Base-by-base conservation (phyloP, 306 rosid species). In the Biancaea sappan region DNA sequence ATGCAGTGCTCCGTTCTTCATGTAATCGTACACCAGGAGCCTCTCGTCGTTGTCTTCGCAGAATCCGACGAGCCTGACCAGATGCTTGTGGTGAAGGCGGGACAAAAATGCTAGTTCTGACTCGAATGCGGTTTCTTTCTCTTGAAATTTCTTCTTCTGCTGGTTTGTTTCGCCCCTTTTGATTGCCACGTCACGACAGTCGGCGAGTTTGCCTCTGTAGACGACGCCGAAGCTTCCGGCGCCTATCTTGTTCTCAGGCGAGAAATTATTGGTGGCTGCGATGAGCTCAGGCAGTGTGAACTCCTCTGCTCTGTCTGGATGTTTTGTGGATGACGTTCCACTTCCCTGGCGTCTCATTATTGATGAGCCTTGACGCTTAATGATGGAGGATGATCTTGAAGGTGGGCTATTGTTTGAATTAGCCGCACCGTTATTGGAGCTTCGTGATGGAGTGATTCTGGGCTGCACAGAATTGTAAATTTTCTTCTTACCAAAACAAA, bases 321-420 rank as follows among this genome's bases (percentile, higher is more conserved):
- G 97, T 65, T 94, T 94, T 0, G 86, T 72, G 2, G 98, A 91
- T 1, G 98, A 94, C 4, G 98, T 84, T 22, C 98, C 98, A 44
- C 98, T 94, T 81, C 98, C 88, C 80, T 91, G 97, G 13, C 98
- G 89, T 76, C 94, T 75, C 90, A 94, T 94, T n/a, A 91, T 84
- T 38, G 88, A 70, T 0, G 98, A 94, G 4, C 90, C 87, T 28
- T 91, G 94, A 4, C 97, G 90, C 66, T 74, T 76, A 41, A 89
- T 86, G n/a, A 81, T 87, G 9, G 87, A 81, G 3, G 88, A 82
- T 5, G 91, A 84, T 22, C 91, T 70, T 2, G 89, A 94, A 34
- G 88, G 91, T 2, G 87, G 83, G 62, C 92, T 86, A 18, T 69
- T 83, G 76, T 73, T 86, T 1, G 94, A 82, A 10, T 78, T 62